Evolutionary conservation across 2,329 filamentous ascomycete species (phyloP), one percentile per base, ranked within the genome.

Genomic region (Beauveria medogensis): DNA sequence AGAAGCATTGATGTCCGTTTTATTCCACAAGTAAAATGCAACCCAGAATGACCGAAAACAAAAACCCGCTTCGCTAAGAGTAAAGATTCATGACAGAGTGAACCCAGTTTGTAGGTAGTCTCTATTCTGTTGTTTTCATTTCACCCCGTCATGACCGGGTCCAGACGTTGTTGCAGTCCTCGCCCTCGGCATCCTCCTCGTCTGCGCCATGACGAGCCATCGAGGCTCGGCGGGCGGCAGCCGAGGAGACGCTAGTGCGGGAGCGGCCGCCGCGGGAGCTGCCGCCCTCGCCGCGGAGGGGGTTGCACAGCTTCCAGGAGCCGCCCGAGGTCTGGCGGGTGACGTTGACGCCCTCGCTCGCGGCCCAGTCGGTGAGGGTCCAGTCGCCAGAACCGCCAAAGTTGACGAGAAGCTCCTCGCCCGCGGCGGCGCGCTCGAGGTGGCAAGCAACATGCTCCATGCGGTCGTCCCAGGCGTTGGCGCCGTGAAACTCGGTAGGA

Each of bases 381-480:
- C 63, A 54, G 61, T 80, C 78, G 2, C 66, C 64, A 20, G 64
- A 64, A 3, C 75, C 74, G 3, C 78, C 78, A 65, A 80, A 78
- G 14, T 65, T 58, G 0, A 78, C 71, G 0, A 60, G 56, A 1
- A 65, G 62, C 63, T 70, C 69, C 40, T 67, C 55, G 10, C 64
- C 65, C 3, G 62, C 63, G 20, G 68, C 75, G 0, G 74, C 76
- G 41, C 59, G 64, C 52, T 94, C 91, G 51, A 93, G 80, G 71
- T 97, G 92, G 62, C 84, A 81, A 0, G 90, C 91, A 3, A 96
- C 84, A 73, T 97, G 92, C 72, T 97, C 92, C 85, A 96, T 91
- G 26, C 90, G 81, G 61, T 87, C 81, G 62, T 94, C 89, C 92
- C 92, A 96, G 12, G 84, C 84, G 6, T 77, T 80, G 0, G 70